These are phyloP conservation scores for Talaromyces sp. DNA, from an alignment of 2,329 filamentous ascomycete species.

Conservation along the genomic window DNA sequence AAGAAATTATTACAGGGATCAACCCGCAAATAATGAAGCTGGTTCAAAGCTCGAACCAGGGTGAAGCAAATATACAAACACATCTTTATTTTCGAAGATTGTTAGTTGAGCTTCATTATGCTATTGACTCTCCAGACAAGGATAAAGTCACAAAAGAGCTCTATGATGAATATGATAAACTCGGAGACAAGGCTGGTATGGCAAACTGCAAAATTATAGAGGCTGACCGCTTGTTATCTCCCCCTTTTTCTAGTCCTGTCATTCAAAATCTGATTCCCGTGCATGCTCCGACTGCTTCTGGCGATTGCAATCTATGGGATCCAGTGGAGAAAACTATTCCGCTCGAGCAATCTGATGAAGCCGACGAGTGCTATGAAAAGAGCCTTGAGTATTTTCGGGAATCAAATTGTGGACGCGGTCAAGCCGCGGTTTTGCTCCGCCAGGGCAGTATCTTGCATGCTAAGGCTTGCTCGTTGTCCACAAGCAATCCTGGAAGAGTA, in stretches of 20 bases:
- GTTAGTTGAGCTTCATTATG: slow-evolving; percentile 14
- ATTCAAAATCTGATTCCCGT: slow-evolving; percentile 15
- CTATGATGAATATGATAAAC: slow-evolving; percentile 10
- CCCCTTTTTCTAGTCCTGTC: slow-evolving; percentile 19
- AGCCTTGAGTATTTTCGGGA: slow-evolving; percentile 13
- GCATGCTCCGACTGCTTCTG: slow-evolving; percentile 8
- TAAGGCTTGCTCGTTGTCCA: slow-evolving; percentile 4
- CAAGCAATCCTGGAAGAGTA: not conserved
- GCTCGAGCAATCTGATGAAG: slow-evolving; percentile 12
- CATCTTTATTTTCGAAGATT: slow-evolving; percentile 13
- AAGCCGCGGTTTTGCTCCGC: slow-evolving; percentile 17
- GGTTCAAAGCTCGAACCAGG: not conserved
- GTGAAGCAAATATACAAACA: not conserved
- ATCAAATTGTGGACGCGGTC: slow-evolving; percentile 14
- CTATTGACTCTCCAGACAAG: slow-evolving; percentile 11
- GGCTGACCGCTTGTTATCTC: slow-evolving; percentile 15
- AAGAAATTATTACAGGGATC: not conserved
- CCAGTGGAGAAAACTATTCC: not conserved
- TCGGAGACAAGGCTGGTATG: slow-evolving; percentile 15
- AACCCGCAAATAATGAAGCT: slow-evolving; percentile 3
- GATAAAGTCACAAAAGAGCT: slow-evolving; percentile 7
- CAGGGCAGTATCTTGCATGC: slow-evolving; percentile 18
- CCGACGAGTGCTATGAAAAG: slow-evolving; percentile 12
- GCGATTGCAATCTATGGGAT: slow-evolving; percentile 3
- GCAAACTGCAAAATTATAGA: slow-evolving; percentile 18